Conservation (phyloP, 441 rosid species). For the Eruca vesicaria region DNA sequence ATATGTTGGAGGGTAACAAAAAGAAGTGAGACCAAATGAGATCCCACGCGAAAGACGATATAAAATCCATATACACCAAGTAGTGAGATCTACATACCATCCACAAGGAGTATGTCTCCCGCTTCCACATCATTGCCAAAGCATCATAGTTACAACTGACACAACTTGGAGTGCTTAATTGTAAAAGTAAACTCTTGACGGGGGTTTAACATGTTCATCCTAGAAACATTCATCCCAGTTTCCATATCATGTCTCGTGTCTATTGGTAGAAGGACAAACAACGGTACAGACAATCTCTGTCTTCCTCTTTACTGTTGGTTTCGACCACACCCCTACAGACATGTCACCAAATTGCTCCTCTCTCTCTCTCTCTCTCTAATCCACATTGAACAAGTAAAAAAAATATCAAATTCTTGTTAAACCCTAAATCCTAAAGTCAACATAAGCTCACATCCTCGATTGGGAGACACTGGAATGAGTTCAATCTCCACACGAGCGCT, state of each 20-base stretch:
- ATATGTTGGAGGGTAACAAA: neutral
- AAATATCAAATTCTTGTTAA: neutral
- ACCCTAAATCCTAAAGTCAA: neutral
- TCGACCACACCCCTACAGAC: constrained; percentile 76
- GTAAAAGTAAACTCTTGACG: constrained; percentile 98
- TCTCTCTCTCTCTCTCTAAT: no score
- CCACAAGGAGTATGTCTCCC: constrained; percentile 98
- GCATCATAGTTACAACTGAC: constrained; percentile 98
- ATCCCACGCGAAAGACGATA: neutral
- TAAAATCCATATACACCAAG: neutral
- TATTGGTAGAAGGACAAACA: constrained; percentile 90
- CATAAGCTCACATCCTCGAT: no score
- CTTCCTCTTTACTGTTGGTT: constrained; percentile 74
- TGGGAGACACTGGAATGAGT: no score
- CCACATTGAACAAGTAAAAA: constrained; percentile 8
- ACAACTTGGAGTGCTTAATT: constrained; percentile 68
- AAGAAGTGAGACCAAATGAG: neutral
- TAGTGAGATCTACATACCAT: constrained; percentile 52
- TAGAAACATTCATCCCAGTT: constrained; percentile 96
- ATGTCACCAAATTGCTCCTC: constrained; percentile 57
- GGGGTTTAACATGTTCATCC: constrained; percentile 67
- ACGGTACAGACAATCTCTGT: constrained; percentile 95
- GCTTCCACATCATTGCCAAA: constrained; percentile 90
- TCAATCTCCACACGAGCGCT: no score
- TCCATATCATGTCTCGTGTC: constrained; percentile 83